Conservation (phyloP, 2,329 filamentous ascomycete species). For the Penicillium sp. region DNA sequence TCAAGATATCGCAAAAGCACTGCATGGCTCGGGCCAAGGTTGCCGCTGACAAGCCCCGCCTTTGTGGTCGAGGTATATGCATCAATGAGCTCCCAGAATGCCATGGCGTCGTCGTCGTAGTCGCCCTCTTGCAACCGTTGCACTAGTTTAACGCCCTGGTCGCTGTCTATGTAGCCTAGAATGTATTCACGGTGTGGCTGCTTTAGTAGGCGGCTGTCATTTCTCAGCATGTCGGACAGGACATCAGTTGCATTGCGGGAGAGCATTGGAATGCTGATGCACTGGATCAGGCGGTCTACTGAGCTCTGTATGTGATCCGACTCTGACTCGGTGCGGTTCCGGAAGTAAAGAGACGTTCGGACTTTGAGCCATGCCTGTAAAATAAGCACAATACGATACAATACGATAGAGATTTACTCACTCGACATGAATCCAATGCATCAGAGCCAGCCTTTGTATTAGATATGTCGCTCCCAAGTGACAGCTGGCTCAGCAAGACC, state of each 20-base stretch:
- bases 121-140: conserved; percentile 31
- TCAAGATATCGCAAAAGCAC: conserved; percentile 35
- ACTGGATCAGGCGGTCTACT: conserved; percentile 24
- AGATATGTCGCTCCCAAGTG: conserved; percentile 17
- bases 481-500: conserved; percentile 26
- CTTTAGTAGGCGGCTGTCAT: conserved; percentile 24
- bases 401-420: conserved; percentile 18
- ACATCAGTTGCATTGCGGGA: conserved; percentile 30
- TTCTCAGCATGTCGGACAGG: conserved; percentile 31
- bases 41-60: conserved; percentile 28
- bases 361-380: conserved; percentile 33
- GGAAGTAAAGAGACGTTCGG: conserved; percentile 23
- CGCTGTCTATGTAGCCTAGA: conserved; percentile 31
- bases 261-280: conserved; percentile 24
- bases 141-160: conserved; percentile 30
- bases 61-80: conserved; percentile 32
- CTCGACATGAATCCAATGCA: conserved; percentile 35
- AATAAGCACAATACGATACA: neutral
- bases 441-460: conserved; percentile 26
- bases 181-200: conserved; percentile 25
- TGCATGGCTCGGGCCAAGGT: conserved; percentile 28
- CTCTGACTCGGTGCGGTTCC: conserved; percentile 19
- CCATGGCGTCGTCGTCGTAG: conserved; percentile 35
- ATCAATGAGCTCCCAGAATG: conserved; percentile 38
- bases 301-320: conserved; percentile 18